Evolutionary conservation across 768 basidiomycete species (phyloP).

Genomic region (Hygrophoropsis aurantiaca): DNA sequence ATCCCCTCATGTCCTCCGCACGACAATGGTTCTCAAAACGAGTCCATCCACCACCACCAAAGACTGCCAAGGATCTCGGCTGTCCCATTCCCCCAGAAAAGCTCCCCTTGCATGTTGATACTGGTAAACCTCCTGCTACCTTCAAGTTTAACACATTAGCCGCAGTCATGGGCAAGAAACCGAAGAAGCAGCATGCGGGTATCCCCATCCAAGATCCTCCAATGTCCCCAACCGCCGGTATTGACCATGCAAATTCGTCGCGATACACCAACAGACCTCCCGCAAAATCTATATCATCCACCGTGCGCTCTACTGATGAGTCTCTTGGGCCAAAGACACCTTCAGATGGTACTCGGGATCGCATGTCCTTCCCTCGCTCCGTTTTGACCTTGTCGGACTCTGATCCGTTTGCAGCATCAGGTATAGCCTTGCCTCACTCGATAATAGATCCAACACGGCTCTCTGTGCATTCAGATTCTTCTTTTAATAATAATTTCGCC

Average conservation of each 20-base stretch:
- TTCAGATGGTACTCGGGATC: slow-evolving; percentile 36
- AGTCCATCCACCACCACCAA: slow-evolving; percentile 4
- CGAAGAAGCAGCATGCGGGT: slow-evolving; percentile 52
- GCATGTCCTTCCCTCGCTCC: slow-evolving; percentile 40
- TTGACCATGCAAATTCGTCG: slow-evolving; percentile 18
- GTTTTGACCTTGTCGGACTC: slow-evolving; percentile 61
- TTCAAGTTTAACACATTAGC: slow-evolving; percentile 57
- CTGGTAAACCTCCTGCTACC: slow-evolving; percentile 22
- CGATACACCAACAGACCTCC: slow-evolving; percentile 40
- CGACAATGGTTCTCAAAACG: slow-evolving; percentile 31
- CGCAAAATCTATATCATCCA: slow-evolving; percentile 58
- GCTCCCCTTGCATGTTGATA: slow-evolving; percentile 12
- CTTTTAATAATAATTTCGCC: slow-evolving; percentile 42
- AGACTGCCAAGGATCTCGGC: slow-evolving; percentile 27
- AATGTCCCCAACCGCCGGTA: slow-evolving; percentile 12
- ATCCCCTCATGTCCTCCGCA: slow-evolving; percentile 18
- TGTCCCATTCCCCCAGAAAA: slow-evolving; percentile 31
- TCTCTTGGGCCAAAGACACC: slow-evolving; percentile 57
- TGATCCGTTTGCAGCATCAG: slow-evolving; percentile 62
- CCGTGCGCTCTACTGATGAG: slow-evolving; percentile 50
- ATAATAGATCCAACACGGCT: slow-evolving; percentile 45
- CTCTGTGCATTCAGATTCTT: slow-evolving; percentile 54
- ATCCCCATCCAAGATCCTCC: slow-evolving; percentile 55
- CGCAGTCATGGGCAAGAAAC: slow-evolving; percentile 61
- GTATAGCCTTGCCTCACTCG: slow-evolving; percentile 40